phyloP scores from a whole-genome alignment of 805 yeast species.

The Saccharomyces jurei region DNA sequence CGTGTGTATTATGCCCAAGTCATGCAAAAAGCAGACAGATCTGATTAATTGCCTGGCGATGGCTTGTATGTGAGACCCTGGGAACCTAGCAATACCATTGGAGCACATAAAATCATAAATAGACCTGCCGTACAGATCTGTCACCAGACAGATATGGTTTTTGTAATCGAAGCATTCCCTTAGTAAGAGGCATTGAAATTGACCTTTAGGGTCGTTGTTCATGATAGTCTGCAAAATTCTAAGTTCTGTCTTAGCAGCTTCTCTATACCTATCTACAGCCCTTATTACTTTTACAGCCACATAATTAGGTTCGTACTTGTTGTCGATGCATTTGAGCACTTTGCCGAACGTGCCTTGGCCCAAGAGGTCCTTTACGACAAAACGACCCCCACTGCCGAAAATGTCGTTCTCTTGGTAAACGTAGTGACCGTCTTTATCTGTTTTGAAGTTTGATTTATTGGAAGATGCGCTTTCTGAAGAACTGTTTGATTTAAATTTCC shows the following conservation, averaged over 20 bases:
- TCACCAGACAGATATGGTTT: conserved; percentile 89
- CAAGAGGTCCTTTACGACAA: conserved; percentile 54
- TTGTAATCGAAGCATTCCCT: conserved; percentile 87
- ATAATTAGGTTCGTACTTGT: conserved; percentile 15
- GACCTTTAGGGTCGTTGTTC: conserved; percentile 43
- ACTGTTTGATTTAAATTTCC: not conserved
- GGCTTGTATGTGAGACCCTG: conserved; percentile 86
- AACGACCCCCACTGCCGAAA: conserved; percentile 61
- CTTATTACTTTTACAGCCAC: conserved; percentile 91
- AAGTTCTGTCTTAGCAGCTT: conserved; percentile 89
- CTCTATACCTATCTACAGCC: conserved; percentile 88
- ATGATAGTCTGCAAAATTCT: conserved; percentile 47
- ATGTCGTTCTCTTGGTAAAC: conserved; percentile 48
- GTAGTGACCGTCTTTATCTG: conserved; percentile 68
- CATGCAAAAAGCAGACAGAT: conserved; percentile 84
- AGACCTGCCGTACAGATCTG: conserved; percentile 77
- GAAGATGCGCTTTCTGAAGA: not conserved
- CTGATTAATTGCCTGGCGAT: conserved; percentile 78
- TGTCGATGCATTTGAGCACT: conserved; percentile 86
- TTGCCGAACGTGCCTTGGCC: conserved; percentile 99
- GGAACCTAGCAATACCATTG: conserved; percentile 82
- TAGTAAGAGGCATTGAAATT: conserved; percentile 67
- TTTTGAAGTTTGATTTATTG: conserved; percentile 13
- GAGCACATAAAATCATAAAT: conserved; percentile 83
- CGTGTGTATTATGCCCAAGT: conserved; percentile 83